Evolutionary conservation across 371 early-diverging fungal species (phyloP), one percentile per base, ranked within the genome.

Genomic region (Mucor racemosus): DNA sequence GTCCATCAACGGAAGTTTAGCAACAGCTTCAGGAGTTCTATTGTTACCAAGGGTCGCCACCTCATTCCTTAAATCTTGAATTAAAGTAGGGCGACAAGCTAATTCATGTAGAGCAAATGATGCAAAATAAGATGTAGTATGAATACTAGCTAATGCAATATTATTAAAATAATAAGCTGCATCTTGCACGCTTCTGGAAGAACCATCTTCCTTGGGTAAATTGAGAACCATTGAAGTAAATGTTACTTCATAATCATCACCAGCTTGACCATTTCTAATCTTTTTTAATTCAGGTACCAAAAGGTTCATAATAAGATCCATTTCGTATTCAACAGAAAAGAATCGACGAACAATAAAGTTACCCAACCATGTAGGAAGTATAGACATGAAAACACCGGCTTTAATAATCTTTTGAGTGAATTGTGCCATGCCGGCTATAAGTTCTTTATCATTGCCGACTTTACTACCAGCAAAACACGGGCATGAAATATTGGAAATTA

Each of bases 61-160:
- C 40, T 77, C 76, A 0, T 41, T 33, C 36, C 77, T 72, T 17
- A 79, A 53, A 10, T 68, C 69, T 3, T 57, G 50, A 7, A 77
- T 58, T 8, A 79, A 34, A 7, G 63, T 34, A 41, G 80, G 80
- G 3, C 80, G 67, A 54, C 73, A 68, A 0, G 77, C 68, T 2
- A 79, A 55, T 48, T 79, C 76, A 57, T 79, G 80, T 0, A 79
- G 39, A 7, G 76, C 67, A 46, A 79, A 71, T 3, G 73, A 62
- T n/a, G 74, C 48, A 36, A 75, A 75, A 46, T 75, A 75, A 42
- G 76, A 73, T 4, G 80, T 79, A 13, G 80, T 77, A 50, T 79
- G 80, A 5, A 79, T 77, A 62, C 77, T 77, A 21, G 80, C 77
- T 34, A 79, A 66, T 15, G 77, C 80, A 35, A 79, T 68, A 10